Base-by-base conservation (phyloP, 75 land plant genomes). In the Isoetes taiwanensis region DNA sequence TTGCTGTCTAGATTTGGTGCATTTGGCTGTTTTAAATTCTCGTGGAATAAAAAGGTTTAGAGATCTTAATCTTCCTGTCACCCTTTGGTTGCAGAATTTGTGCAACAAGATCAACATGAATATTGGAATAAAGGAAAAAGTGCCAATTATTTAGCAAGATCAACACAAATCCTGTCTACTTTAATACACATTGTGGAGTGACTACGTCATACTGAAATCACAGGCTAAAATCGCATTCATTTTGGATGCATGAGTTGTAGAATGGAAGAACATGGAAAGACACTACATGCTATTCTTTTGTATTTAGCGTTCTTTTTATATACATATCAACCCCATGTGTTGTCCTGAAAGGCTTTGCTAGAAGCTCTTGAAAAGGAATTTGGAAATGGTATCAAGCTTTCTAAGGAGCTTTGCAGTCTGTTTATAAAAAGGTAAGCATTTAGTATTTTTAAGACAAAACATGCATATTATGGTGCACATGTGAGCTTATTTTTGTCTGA, bases 161-260 rank as follows among this genome's bases (percentile, higher is more conserved):
- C 56, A 8, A 6, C 29, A n/a, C n/a, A n/a, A n/a, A n/a, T n/a
- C n/a, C n/a, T n/a, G n/a, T n/a, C n/a, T n/a, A n/a, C 10, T 48
- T 11, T 48, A 48, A 12, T 19, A 48, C 9, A 48, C 71, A 69
- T 64, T 64, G 71, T 17, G 71, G 71, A 16, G 71, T 69, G 52
- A 69, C 71, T 19, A 65, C 62, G 12, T 69, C 71, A 17, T 69
- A 69, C 48, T 69, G 61, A 34, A 65, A 69, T 69, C 20, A 69
- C 61, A 38, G 62, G 62, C 52, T 40, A 62, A 27, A 69, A 69
- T 56, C 71, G 62, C 59, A 69, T 69, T 6, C 71, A 62, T 62
- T 69, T 69, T 56, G 71, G 71, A 16, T 57, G 66, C 19, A 69
- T 69, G 71, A 69, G 71, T 48, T 53, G 71, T 12, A 29, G 71